Evolutionary conservation across 2,329 filamentous ascomycete genomes (phyloP).

Genomic region (Colletotrichum sp.): DNA sequence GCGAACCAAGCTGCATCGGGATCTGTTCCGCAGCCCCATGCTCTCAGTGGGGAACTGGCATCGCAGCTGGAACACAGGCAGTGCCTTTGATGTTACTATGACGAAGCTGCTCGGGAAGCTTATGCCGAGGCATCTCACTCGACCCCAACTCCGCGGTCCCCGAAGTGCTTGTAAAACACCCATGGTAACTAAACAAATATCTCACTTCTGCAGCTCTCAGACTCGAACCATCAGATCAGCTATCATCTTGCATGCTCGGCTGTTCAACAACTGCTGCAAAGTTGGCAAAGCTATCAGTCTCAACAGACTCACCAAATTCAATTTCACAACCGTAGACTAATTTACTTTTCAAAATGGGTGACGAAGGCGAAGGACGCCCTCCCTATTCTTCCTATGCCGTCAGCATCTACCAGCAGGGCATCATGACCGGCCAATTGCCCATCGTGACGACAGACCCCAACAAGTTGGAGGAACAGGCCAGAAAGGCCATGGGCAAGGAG

Average conservation of each 20-base stretch:
- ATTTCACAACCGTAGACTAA: neutral
- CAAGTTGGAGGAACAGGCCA: slow-evolving; percentile 59
- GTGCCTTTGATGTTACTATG: neutral
- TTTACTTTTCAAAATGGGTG: slow-evolving; percentile 15
- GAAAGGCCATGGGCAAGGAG: slow-evolving; percentile 46
- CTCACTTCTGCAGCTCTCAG: neutral
- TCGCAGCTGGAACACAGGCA: neutral
- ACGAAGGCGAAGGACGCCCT: slow-evolving; percentile 17
- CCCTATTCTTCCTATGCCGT: slow-evolving; percentile 47
- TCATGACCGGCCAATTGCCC: slow-evolving; percentile 51
- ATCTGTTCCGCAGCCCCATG: neutral
- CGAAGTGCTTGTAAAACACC: neutral
- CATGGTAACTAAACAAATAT: neutral
- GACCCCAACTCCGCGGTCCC: neutral
- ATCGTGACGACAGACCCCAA: slow-evolving; percentile 63
- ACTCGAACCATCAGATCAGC: neutral
- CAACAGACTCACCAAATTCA: neutral
- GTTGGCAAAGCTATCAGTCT: neutral
- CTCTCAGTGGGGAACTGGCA: neutral
- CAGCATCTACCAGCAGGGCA: slow-evolving; percentile 56
- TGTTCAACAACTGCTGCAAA: neutral
- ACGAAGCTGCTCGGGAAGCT: neutral
- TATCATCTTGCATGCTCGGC: neutral
- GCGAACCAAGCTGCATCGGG: neutral
- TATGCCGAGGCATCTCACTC: slow-evolving; percentile 2